Evolutionary conservation across 1,284 basidiomycete species (phyloP).

Genomic region (Schizopora paradoxa): DNA sequence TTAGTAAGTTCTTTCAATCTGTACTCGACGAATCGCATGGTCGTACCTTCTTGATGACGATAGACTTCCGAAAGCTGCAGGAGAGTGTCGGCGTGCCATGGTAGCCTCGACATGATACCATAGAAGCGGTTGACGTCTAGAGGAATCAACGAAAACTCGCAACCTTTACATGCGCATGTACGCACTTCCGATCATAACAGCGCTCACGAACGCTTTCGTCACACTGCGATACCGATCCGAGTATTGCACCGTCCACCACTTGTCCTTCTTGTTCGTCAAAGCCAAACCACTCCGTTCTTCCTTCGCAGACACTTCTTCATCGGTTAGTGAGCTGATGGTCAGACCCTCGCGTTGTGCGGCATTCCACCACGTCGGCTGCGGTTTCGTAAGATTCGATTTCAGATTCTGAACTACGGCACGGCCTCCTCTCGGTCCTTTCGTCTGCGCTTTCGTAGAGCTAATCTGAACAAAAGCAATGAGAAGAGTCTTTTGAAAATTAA

Average conservation of each 20-base stretch:
- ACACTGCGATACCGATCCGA: constrained; percentile 75
- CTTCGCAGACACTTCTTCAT: constrained; percentile 49
- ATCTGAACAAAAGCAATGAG: constrained; percentile 24
- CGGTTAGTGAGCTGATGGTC: constrained; percentile 50
- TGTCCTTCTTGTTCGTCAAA: constrained; percentile 44
- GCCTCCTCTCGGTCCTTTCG: constrained; percentile 26
- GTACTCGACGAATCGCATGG: neutral
- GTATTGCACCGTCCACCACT: constrained; percentile 86
- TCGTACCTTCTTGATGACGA: constrained; percentile 75
- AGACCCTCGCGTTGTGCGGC: constrained; percentile 65
- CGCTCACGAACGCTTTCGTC: constrained; percentile 75
- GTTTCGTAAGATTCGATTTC: constrained; percentile 59
- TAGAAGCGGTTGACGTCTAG: constrained; percentile 67
- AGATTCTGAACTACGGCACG: constrained; percentile 25
- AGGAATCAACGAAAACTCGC: constrained; percentile 6
- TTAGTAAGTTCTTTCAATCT: neutral
- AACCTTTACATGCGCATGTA: constrained; percentile 9
- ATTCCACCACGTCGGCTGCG: constrained; percentile 57
- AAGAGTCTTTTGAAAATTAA: constrained; percentile 34
- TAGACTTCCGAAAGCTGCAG: constrained; percentile 83
- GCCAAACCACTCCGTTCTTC: constrained; percentile 38
- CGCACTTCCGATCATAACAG: constrained; percentile 75
- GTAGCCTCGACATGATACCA: constrained; percentile 49
- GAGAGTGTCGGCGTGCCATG: constrained; percentile 89
- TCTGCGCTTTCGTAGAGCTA: constrained; percentile 26